phyloP scores from a whole-genome alignment of 31 red algal species.

The Bonnemaisonia californica region DNA sequence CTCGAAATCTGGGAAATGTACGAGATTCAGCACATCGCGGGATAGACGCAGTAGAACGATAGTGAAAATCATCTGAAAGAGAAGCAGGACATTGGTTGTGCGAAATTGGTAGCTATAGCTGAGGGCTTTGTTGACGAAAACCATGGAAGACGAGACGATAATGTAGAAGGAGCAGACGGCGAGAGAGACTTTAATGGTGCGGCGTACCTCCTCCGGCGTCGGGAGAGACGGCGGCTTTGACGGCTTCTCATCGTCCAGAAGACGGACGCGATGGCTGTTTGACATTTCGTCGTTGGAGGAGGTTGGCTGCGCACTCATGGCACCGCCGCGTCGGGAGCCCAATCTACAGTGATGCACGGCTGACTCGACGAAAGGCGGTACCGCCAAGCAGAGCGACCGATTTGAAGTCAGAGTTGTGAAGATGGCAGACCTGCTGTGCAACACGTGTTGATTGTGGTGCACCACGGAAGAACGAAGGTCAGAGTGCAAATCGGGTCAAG shows the following conservation, averaged over 20 bases:
- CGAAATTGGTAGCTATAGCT: slow-evolving; percentile 68
- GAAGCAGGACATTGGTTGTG: slow-evolving; percentile 76
- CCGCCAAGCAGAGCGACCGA: too few species aligned
- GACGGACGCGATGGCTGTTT: too few species aligned
- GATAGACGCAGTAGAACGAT: slow-evolving; percentile 52
- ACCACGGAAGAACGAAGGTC: too few species aligned
- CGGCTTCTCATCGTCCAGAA: neutral
- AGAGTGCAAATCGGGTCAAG: too few species aligned
- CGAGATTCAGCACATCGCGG: slow-evolving; percentile 32
- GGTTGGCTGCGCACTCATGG: neutral
- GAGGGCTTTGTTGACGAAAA: slow-evolving; percentile 91
- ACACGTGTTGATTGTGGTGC: too few species aligned
- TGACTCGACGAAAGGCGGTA: too few species aligned
- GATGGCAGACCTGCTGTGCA: too few species aligned
- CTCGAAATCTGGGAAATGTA: slow-evolving; percentile 78
- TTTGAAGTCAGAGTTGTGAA: too few species aligned
- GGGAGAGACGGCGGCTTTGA: neutral
- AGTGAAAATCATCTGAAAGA: slow-evolving; percentile 87
- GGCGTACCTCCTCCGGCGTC: slow-evolving; percentile 53
- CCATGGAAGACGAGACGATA: slow-evolving; percentile 77
- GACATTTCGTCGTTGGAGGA: neutral
- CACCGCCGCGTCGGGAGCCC: too few species aligned
- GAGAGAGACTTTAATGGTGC: slow-evolving; percentile 67
- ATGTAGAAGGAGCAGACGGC: slow-evolving; percentile 86
- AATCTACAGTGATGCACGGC: too few species aligned